phyloP scores from a whole-genome alignment of 805 yeast genomes.

The Candida easanensis region DNA sequence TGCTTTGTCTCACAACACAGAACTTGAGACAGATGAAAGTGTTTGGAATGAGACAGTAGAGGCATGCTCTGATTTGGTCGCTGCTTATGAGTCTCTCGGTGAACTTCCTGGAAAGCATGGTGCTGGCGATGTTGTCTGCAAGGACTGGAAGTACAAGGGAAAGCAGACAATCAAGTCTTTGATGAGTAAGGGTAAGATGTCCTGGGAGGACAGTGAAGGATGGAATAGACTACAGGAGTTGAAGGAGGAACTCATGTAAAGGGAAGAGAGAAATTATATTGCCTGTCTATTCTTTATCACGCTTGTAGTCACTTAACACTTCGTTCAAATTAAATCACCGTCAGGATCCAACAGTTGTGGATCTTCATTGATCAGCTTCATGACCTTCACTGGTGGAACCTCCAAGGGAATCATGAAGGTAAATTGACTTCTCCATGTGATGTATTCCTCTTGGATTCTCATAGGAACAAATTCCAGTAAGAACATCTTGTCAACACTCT shows the following conservation, averaged over 20 bases:
- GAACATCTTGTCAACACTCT: conserved; percentile 9
- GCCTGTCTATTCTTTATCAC: too few relatives aligned
- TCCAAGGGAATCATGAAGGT: conserved; percentile 16
- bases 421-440: conserved; percentile 10
- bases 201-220: conserved; percentile 79
- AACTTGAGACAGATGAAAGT: conserved; percentile 54
- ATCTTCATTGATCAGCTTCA: too few relatives aligned
- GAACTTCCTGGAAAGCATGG: conserved; percentile 75
- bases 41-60: conserved; percentile 81
- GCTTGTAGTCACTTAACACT: too few relatives aligned
- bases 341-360: too few relatives aligned
- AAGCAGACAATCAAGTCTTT: conserved; percentile 67
- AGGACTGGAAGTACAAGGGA: conserved; percentile 89
- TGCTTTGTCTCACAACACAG: conserved; percentile 63
- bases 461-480: conserved; percentile 6
- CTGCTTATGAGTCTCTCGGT: conserved; percentile 88
- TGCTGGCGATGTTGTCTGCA: conserved; percentile 82
- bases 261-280: too few relatives aligned
- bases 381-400: neutral
- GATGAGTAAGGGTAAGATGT: conserved; percentile 71
- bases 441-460: conserved; percentile 6
- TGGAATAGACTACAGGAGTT: conserved; percentile 60
- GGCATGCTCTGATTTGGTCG: conserved; percentile 71
- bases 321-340: too few relatives aligned
- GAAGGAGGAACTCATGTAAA: conserved; percentile 18